Conservation (phyloP, 495 filamentous ascomycete species). For the Pseudomonodictys pantanalensis region DNA sequence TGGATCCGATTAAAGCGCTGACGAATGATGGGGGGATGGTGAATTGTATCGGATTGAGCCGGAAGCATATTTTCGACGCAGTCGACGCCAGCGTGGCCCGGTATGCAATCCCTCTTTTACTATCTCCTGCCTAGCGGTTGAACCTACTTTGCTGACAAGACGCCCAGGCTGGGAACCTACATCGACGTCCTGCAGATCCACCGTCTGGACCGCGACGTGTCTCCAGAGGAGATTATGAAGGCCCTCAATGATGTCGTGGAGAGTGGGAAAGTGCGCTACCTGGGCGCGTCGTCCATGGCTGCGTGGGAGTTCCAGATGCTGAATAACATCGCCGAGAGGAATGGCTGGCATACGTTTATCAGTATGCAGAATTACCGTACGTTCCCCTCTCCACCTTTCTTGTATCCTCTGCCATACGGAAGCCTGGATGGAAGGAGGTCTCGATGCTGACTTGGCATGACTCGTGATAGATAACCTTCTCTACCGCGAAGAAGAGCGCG, state of each 20-base stretch:
- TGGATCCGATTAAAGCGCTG: conserved; percentile 27
- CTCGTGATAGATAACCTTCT: conserved; percentile 58
- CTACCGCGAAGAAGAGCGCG: conserved; percentile 54
- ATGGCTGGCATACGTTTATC: conserved; percentile 59
- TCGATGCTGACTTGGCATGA: too few relatives aligned
- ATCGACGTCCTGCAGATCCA: conserved; percentile 78
- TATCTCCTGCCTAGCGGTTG: neutral
- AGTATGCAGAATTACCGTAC: conserved; percentile 59
- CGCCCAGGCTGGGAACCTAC: conserved; percentile 61
- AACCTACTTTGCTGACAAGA: neutral
- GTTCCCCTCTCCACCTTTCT: too few relatives aligned
- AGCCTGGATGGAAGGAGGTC: too few relatives aligned
- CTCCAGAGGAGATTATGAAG: conserved; percentile 69
- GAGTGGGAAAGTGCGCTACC: conserved; percentile 55
- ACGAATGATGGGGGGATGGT: conserved; percentile 40
- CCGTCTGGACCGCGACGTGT: conserved; percentile 56
- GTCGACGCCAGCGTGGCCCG: conserved; percentile 61
- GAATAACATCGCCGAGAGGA: conserved; percentile 52
- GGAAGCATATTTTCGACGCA: conserved; percentile 59
- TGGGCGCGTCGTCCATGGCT: conserved; percentile 49
- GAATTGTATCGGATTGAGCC: conserved; percentile 41
- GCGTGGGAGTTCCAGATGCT: conserved; percentile 58
- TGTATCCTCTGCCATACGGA: too few relatives aligned
- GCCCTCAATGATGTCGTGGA: conserved; percentile 58
- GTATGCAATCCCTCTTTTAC: neutral